Percentiles rank a stretch among this genome's conserved stretches.
Conservation (phyloP, 2,329 filamentous ascomycete species). For the Sordariomycetes sp. region DNA sequence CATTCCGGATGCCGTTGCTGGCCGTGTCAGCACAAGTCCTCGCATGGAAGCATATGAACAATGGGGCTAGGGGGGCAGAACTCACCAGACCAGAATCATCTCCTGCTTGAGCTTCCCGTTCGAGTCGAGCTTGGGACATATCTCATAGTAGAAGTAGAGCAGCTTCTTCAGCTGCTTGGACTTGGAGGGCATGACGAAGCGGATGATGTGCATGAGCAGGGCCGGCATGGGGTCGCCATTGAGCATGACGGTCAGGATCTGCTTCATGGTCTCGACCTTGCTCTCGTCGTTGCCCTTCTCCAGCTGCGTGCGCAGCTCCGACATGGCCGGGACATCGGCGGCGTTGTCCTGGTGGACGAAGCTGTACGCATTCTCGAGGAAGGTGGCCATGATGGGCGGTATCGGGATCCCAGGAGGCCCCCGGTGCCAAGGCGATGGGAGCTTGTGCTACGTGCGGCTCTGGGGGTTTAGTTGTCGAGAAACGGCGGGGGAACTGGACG, state of each 20-base stretch:
- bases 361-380: slow-evolving; percentile 91
- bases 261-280: slow-evolving; percentile 94
- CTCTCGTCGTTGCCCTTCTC: slow-evolving; percentile 90
- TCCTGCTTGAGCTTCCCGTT: slow-evolving; percentile 96
- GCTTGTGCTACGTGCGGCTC: neutral
- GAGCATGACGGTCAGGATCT: slow-evolving; percentile 92
- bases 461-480: neutral
- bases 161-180: slow-evolving; percentile 96
- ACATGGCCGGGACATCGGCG: slow-evolving; percentile 79
- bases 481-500: neutral
- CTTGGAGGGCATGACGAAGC: slow-evolving; percentile 98
- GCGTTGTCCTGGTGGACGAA: slow-evolving; percentile 96
- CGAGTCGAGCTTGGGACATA: slow-evolving; percentile 89
- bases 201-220: slow-evolving; percentile 98
- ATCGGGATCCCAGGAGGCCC: neutral
- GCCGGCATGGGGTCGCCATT: slow-evolving; percentile 95
- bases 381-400: slow-evolving; percentile 72
- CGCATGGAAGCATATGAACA: neutral
- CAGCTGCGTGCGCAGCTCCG: slow-evolving; percentile 84
- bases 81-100: slow-evolving; percentile 95
- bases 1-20: slow-evolving; percentile 96
- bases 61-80: neutral
- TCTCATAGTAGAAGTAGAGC: slow-evolving; percentile 98
- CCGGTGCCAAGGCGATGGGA: slow-evolving; percentile 1
- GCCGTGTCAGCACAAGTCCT: neutral